Evolutionary conservation across 441 rosid species (phyloP).

Genomic region (Francoa sonchifolia): DNA sequence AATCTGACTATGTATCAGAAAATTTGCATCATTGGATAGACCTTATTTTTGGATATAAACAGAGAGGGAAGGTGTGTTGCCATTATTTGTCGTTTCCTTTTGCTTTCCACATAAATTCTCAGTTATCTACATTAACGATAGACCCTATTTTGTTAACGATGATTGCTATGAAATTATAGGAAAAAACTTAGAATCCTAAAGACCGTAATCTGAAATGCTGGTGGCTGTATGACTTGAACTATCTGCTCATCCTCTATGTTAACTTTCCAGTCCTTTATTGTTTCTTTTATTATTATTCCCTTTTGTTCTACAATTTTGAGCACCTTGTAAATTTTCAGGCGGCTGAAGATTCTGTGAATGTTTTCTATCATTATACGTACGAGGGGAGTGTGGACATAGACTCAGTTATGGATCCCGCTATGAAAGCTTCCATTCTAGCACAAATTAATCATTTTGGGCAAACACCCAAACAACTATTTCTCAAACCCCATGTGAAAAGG

Average conservation of each 20-base stretch:
- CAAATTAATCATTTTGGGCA: constrained; percentile 97
- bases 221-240: constrained; percentile 1
- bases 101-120: background rate
- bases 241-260: background rate
- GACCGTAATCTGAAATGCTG: no score
- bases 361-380: constrained; percentile 94
- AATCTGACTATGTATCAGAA: constrained; percentile 91
- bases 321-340: constrained; percentile 44
- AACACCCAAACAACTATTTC: constrained; percentile 91
- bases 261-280: background rate
- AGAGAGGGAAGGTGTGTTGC: constrained; percentile 83
- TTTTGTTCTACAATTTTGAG: constrained; percentile 8
- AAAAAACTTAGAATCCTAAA: no score
- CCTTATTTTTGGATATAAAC: constrained; percentile 95
- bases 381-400: constrained; percentile 97
- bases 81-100: constrained; percentile 6
- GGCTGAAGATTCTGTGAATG: constrained; percentile 92
- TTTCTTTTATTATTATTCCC: constrained; percentile 8
- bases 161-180: constrained; percentile 1
- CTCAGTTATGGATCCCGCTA: constrained; percentile 80
- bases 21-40: constrained; percentile 99
- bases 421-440: constrained; percentile 95
- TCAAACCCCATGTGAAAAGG: constrained; percentile 75
- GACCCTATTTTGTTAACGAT: no score
- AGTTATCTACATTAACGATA: no score